These are phyloP conservation scores for Periconia sp. DNA, from an alignment of 2,329 filamentous ascomycete species.

Conservation along the genomic window DNA sequence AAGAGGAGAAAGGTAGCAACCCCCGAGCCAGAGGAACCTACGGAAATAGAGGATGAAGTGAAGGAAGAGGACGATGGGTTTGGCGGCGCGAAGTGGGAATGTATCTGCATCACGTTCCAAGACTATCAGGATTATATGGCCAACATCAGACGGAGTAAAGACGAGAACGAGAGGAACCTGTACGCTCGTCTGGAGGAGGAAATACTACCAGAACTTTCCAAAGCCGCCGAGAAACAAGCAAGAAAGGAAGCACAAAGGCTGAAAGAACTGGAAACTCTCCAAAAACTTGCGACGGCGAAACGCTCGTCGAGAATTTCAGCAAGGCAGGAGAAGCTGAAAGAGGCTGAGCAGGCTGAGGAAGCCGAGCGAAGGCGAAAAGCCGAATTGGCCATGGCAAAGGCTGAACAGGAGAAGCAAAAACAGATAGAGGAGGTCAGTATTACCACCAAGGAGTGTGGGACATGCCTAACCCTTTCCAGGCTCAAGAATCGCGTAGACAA, in stretches of 20 bases:
- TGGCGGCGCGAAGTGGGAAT: conserved; percentile 85
- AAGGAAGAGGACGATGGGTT: conserved; percentile 62
- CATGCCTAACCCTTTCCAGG: conserved; percentile 47
- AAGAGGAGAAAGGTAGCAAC: conserved; percentile 69
- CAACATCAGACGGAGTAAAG: conserved; percentile 72
- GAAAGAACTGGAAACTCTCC: conserved; percentile 76
- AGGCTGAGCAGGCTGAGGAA: conserved; percentile 71
- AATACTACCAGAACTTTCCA: conserved; percentile 81
- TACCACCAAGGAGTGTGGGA: conserved; percentile 34
- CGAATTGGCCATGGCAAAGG: conserved; percentile 65
- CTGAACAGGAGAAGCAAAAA: conserved; percentile 60
- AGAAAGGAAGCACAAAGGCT: conserved; percentile 75
- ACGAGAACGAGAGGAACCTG: conserved; percentile 82
- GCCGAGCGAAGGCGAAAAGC: conserved; percentile 66
- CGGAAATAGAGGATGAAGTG: conserved; percentile 34
- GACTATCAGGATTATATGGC: conserved; percentile 75
- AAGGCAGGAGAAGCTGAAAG: conserved; percentile 75
- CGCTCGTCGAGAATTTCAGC: conserved; percentile 85
- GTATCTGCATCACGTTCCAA: conserved; percentile 76
- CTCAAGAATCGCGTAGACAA: conserved; percentile 76
- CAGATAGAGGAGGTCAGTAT: conserved; percentile 61
- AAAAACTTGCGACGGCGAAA: conserved; percentile 92
- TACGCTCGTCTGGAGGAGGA: conserved; percentile 72
- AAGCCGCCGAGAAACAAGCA: conserved; percentile 67
- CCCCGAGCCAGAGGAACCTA: conserved; percentile 44